Conservation (phyloP, 768 basidiomycete genomes). For the Pisolithus marmoratus region DNA sequence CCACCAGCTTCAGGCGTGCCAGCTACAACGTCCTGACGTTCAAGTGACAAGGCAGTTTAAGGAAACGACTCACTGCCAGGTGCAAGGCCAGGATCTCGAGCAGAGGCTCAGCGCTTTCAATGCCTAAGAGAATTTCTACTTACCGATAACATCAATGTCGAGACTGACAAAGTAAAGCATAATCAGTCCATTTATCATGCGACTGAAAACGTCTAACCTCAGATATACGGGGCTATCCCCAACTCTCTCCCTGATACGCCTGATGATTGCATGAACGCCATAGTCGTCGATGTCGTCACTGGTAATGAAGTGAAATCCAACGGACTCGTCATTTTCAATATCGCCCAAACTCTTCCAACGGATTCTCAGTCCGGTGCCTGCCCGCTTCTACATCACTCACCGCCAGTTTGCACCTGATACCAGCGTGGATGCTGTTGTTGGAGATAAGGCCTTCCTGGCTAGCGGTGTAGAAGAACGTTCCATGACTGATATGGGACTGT, state of each 20-base stretch:
- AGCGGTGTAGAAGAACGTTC: constrained; percentile 82
- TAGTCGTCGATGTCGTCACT: constrained; percentile 81
- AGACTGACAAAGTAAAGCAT: constrained; percentile 35
- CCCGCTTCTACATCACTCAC: constrained; percentile 30
- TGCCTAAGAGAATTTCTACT: not conserved
- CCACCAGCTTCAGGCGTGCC: constrained; percentile 84
- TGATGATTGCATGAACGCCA: constrained; percentile 64
- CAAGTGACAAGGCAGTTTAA: not conserved
- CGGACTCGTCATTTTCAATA: constrained; percentile 59
- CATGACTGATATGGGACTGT: constrained; percentile 72
- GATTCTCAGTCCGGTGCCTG: not conserved
- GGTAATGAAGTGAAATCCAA: constrained; percentile 76
- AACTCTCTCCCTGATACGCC: constrained; percentile 64
- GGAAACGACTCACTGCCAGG: constrained; percentile 57
- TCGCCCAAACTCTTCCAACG: constrained; percentile 16
- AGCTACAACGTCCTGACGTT: constrained; percentile 35
- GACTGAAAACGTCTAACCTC: constrained; percentile 30
- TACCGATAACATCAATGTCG: constrained; percentile 81
- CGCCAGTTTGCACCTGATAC: constrained; percentile 71
- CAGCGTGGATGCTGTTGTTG: constrained; percentile 75
- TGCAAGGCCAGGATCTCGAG: constrained; percentile 67
- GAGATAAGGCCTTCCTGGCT: constrained; percentile 71
- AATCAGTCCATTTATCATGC: not conserved
- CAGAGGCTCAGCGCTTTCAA: not conserved
- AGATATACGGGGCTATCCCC: constrained; percentile 75